phyloP scores from a whole-genome alignment of 371 early-diverging fungal genomes.

The Rhizopus arrhizus region DNA sequence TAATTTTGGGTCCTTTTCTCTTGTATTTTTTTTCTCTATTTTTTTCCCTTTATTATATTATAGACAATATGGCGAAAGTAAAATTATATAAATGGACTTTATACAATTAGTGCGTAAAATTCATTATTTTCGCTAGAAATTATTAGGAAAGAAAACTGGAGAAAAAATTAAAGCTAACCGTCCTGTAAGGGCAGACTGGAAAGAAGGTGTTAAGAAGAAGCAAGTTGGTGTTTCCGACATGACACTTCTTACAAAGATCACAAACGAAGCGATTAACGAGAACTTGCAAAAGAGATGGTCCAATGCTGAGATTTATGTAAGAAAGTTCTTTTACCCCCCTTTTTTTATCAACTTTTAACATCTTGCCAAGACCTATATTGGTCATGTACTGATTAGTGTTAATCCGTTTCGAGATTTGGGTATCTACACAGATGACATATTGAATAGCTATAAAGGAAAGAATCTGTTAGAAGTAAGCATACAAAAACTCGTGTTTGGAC shows the following conservation, averaged over 20 bases:
- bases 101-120: not conserved
- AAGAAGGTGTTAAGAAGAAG: slow-evolving; percentile 80
- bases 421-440: slow-evolving; percentile 76
- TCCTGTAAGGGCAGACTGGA: slow-evolving; percentile 80
- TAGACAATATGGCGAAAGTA: slow-evolving; percentile 15
- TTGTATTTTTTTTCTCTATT: slow-evolving; percentile 1
- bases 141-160: slow-evolving; percentile 38
- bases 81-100: not conserved
- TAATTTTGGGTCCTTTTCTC: slow-evolving; percentile 1
- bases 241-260: slow-evolving; percentile 85
- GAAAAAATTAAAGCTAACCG: slow-evolving; percentile 57
- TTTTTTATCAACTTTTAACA: not conserved
- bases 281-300: slow-evolving; percentile 83
- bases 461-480: slow-evolving; percentile 75
- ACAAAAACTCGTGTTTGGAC: slow-evolving; percentile 6
- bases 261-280: slow-evolving; percentile 83
- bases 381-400: slow-evolving; percentile 87
- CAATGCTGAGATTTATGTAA: slow-evolving; percentile 83
- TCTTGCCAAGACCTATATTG: slow-evolving; percentile 76
- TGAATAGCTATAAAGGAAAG: slow-evolving; percentile 78
- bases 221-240: slow-evolving; percentile 87
- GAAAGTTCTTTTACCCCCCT: slow-evolving; percentile 15
- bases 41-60: slow-evolving; percentile 3
- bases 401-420: slow-evolving; percentile 87
- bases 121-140: slow-evolving; percentile 28